These are phyloP conservation scores for Perkinsus olseni DNA, from an alignment of 169 alveolate genomes.

Conservation along the genomic window DNA sequence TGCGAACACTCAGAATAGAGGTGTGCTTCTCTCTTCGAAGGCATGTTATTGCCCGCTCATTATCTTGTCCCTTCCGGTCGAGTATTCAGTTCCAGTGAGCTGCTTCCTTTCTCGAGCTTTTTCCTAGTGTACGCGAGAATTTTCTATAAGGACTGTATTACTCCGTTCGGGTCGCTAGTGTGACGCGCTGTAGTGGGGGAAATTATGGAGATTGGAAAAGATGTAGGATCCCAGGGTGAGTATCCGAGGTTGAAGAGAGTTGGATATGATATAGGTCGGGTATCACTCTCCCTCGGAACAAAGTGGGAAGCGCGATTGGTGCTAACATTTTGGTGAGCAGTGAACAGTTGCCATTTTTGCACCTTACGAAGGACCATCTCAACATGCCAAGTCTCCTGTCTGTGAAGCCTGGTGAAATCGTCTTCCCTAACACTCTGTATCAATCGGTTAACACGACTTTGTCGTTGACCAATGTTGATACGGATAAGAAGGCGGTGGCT, in stretches of 20 bases:
- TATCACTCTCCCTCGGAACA: neutral
- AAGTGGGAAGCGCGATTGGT: neutral
- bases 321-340: neutral
- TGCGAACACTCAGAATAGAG: neutral
- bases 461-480: slow-evolving; percentile 21
- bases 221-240: neutral
- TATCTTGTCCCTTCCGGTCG: no score
- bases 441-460: slow-evolving; percentile 32
- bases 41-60: no score
- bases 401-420: slow-evolving; percentile 12
- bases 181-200: neutral
- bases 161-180: neutral
- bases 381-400: neutral
- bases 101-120: no score
- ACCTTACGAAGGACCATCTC: neutral
- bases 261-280: neutral
- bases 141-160: no score
- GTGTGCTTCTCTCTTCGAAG: no score
- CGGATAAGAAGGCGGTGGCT: slow-evolving; percentile 26
- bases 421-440: slow-evolving; percentile 29
- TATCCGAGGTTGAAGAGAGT: neutral
- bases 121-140: no score
- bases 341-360: neutral
- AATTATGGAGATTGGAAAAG: neutral
- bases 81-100: no score